Base-by-base conservation (phyloP, 2,329 filamentous ascomycete genomes). In the Ceratocystis papillata region DNA sequence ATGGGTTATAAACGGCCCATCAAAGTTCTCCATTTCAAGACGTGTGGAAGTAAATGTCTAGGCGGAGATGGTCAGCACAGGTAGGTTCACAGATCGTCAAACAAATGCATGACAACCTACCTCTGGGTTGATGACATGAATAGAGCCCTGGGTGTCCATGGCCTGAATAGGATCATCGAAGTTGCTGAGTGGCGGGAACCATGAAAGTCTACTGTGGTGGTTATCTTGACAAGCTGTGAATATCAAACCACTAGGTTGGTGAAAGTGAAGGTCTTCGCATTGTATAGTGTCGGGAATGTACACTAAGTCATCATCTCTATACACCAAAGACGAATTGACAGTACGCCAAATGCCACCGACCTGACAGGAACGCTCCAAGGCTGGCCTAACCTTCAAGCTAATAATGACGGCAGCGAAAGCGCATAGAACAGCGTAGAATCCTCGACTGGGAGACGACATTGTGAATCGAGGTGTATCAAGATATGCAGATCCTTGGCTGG, bases 251-350 rank as follows among this genome's bases (percentile, higher is more conserved):
- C 78, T 79, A 0, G 77, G 72, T 1, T 71, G 71, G 68, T 85
- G 79, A 65, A 83, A 77, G 70, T 86, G 83, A 2, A 87, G 61
- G 68, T 87, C 84, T 69, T 87, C 84, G 70, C 83, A 86, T 17
- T 82, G 76, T 2, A 76, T 71, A 0, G 83, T 85, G 68, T 82
- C 79, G 0, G 77, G 72, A 8, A 86, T 81, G 8, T 70, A 68
- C 5, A 76, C 69, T 0, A 81, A 70, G 25, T 76, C 74, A 3
- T 73, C 68, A 2, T 65, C 50, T 5, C 69, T 61, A 3, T 67
- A 33, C 4, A 73, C n/a, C 0, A 66, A 17, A 0, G 71, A 74
- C 12, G 69, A 72, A 4, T 50, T 63, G 2, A 69, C 69, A 7
- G 63, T 64, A 15, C 74, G 72, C 33, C 73, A 72, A 3, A 73